These are phyloP conservation scores for Fusarium pseudograminearum DNA, from an alignment of 2,329 filamentous ascomycete species.

Conservation along the genomic window DNA sequence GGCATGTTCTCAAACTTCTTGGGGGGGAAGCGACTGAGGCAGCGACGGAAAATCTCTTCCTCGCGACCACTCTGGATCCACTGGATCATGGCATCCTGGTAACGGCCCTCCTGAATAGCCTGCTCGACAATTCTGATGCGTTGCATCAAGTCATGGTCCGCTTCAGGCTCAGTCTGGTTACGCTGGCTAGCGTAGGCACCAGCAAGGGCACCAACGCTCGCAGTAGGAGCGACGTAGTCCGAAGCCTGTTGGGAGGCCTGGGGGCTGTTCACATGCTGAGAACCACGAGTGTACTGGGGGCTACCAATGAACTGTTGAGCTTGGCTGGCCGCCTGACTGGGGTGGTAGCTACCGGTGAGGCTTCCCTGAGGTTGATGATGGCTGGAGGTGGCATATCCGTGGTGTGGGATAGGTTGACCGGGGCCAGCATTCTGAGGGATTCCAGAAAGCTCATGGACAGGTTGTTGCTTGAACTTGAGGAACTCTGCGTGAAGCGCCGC, in stretches of 20 bases:
- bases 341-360: slow-evolving; percentile 51
- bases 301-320: slow-evolving; percentile 52
- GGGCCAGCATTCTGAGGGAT: slow-evolving; percentile 43
- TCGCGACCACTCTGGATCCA: slow-evolving; percentile 75
- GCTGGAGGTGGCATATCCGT: slow-evolving; percentile 47
- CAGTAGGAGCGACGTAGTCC: slow-evolving; percentile 51
- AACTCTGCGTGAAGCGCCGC: slow-evolving; percentile 75
- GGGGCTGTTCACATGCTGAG: slow-evolving; percentile 51
- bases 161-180: slow-evolving; percentile 52
- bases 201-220: slow-evolving; percentile 52
- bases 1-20: slow-evolving; percentile 66
- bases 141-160: slow-evolving; percentile 65
- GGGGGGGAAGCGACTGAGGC: slow-evolving; percentile 54
- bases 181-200: slow-evolving; percentile 54
- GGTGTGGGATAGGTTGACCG: slow-evolving; percentile 44
- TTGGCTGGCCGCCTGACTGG: slow-evolving; percentile 52
- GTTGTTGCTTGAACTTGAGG: slow-evolving; percentile 67
- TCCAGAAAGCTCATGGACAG: slow-evolving; percentile 58
- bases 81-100: slow-evolving; percentile 72
- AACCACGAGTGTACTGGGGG: slow-evolving; percentile 54
- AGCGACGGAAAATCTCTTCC: slow-evolving; percentile 70
- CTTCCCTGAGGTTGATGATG: slow-evolving; percentile 44
- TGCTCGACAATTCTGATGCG: slow-evolving; percentile 70
- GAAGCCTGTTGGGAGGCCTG: slow-evolving; percentile 51
- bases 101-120: slow-evolving; percentile 70